Percentiles rank a stretch among this genome's conserved stretches.
These are phyloP conservation scores for Mucor velutinosus DNA, from an alignment of 371 early-diverging fungal species.

Conservation along the genomic window DNA sequence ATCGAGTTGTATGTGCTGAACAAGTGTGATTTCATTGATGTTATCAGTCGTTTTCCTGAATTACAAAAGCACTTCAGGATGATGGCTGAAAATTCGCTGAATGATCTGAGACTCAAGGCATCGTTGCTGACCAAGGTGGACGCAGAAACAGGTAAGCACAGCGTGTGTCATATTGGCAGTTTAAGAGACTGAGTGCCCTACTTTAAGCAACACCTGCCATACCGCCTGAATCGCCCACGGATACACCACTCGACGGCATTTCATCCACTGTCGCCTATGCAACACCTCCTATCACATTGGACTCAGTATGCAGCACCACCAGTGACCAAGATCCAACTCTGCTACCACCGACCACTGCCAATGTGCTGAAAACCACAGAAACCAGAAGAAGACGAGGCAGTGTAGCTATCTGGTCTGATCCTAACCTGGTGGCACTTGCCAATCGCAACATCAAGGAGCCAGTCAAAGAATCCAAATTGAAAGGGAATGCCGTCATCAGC, in stretches of 20 bases:
- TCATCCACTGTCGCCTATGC: not conserved
- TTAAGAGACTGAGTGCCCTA: not conserved
- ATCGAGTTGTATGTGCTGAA: conserved; percentile 57
- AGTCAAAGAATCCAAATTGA: conserved; percentile 5
- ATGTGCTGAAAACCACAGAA: conserved; percentile 37
- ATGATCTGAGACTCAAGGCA: conserved; percentile 26
- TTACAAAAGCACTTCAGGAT: conserved; percentile 29
- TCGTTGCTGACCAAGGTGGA: conserved; percentile 2
- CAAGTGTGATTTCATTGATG: conserved; percentile 47
- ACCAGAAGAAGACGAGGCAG: conserved; percentile 66
- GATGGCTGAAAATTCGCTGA: conserved; percentile 30
- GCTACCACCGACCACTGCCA: conserved; percentile 26
- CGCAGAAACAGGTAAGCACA: not conserved
- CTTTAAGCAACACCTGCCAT: conserved; percentile 5
- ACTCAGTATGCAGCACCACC: conserved; percentile 46
- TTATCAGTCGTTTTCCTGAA: conserved; percentile 48
- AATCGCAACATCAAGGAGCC: conserved; percentile 19
- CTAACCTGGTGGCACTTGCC: conserved; percentile 62
- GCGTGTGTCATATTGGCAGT: not conserved
- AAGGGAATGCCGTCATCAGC: not conserved
- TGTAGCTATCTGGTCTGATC: conserved; percentile 86
- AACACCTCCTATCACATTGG: conserved; percentile 18
- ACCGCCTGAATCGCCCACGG: not conserved
- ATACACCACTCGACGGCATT: not conserved
- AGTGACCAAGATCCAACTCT: conserved; percentile 50